Base-by-base conservation (phyloP, 331 rosid species). In the Spiraea crenata region DNA sequence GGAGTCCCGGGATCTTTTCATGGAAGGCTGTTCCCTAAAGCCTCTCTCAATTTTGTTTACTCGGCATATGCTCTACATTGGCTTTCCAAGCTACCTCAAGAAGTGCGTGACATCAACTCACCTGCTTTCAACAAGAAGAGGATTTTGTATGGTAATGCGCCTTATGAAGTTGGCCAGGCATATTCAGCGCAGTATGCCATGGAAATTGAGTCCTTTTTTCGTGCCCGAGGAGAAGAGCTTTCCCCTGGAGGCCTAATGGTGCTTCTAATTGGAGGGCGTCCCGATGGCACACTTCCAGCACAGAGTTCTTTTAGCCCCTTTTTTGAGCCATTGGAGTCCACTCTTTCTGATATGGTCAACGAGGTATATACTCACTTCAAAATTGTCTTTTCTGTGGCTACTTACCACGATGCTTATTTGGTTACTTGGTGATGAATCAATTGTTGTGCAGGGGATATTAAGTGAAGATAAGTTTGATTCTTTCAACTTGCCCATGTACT, bases 1-100 rank as follows among this genome's bases (percentile, higher is more conserved):
- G 79, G 62, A 9, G 73, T 66, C 40, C 79, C 73, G 1, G 73
- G 79, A 14, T 66, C 73, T 35, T 74, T 74, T 19, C 42, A 74
- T 5, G 54, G 67, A 45, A 48, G 58, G 17, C 10, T 73, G 55
- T 73, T 73, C 13, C 77, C 77, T 4, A 54, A 63, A 44, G 77
- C 77, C 9, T 73, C 73, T 35, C 55, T 73, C 9, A 14, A 63
- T 9, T 14, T 73, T 54, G 77, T 44, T 42, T 52, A 52, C 63
- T 63, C 76, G 20, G 48, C 57, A 2, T 60, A 45, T 34, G 47
- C 67, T 2, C 46, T 71, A 11, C 20, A 57, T 9, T 71, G 75
- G 76, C 68, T 71, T 14, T 71, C 76, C 3, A 71, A 35, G 76
- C 13, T 38, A 47, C 76, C 76, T 3, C 17, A 4, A 4, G 76